These are phyloP conservation scores for Skeletonema potamos DNA, from an alignment of 108 stramenopile genomes.

Conservation along the genomic window DNA sequence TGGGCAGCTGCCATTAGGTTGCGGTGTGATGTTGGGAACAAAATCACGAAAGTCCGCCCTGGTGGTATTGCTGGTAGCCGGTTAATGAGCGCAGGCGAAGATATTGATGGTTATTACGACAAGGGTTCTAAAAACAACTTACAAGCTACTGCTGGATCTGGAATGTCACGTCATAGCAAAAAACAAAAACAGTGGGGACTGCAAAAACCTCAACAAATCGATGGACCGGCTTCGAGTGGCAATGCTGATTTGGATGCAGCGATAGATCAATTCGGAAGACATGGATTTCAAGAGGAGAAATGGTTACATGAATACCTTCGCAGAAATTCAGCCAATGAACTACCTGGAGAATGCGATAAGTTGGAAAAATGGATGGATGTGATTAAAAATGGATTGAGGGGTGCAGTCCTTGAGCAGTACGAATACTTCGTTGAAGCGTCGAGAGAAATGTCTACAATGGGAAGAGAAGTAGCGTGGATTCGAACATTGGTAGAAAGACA, in stretches of 20 bases:
- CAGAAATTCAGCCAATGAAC: constrained; percentile 62
- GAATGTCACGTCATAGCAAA: background rate
- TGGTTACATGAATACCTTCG: constrained; percentile 78
- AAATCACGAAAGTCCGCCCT: constrained; percentile 39
- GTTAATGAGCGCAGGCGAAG: constrained; percentile 20
- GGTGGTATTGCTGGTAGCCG: constrained; percentile 36
- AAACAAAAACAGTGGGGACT: constrained; percentile 9
- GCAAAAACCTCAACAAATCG: constrained; percentile 16
- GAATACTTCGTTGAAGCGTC: constrained; percentile 90
- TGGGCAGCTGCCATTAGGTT: constrained; percentile 71
- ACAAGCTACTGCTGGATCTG: background rate
- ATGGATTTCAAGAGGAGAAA: constrained; percentile 55
- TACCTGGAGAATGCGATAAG: constrained; percentile 45
- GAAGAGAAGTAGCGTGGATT: constrained; percentile 70
- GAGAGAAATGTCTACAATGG: constrained; percentile 88
- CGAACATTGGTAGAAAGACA: constrained; percentile 74
- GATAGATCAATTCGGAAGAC: constrained; percentile 59
- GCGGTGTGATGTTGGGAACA: constrained; percentile 44
- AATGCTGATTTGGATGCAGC: constrained; percentile 46
- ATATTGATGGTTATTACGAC: constrained; percentile 6
- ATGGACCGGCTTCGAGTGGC: constrained; percentile 24
- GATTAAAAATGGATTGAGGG: constrained; percentile 78
- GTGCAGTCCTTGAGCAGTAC: constrained; percentile 84
- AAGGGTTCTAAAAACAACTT: background rate
- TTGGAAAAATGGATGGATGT: constrained; percentile 75